Evolutionary conservation across 129 eudicot species (phyloP).

Genomic region (Artemisia tridentata): DNA sequence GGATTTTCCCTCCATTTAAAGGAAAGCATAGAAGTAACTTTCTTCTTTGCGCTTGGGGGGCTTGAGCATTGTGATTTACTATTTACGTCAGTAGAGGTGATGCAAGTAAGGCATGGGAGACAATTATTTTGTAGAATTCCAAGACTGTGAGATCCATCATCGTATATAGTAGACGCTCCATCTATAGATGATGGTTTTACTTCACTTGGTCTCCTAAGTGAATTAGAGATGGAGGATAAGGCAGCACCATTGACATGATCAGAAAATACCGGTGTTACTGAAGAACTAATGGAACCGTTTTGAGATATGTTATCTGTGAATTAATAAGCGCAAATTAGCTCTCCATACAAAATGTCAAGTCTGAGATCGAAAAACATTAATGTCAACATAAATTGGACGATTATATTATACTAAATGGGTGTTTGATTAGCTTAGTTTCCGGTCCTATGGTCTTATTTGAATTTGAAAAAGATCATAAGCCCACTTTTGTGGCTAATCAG

Average conservation of each 20-base stretch:
- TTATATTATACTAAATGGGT: too few relatives aligned
- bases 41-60: slow-evolving; percentile 62
- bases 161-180: slow-evolving; percentile 26
- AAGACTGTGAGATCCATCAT: slow-evolving; percentile 47
- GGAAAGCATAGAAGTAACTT: slow-evolving; percentile 53
- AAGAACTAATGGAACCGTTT: slow-evolving; percentile 57
- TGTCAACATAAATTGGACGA: too few relatives aligned
- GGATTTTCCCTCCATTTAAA: slow-evolving; percentile 78
- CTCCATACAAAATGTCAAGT: neutral
- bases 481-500: too few relatives aligned
- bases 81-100: slow-evolving; percentile 49
- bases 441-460: too few relatives aligned
- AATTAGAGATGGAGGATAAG: slow-evolving; percentile 30
- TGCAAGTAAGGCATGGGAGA: slow-evolving; percentile 77
- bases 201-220: slow-evolving; percentile 31
- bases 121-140: slow-evolving; percentile 57
- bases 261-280: slow-evolving; percentile 67
- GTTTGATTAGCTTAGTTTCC: too few relatives aligned
- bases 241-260: slow-evolving; percentile 30
- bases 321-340: neutral
- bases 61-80: slow-evolving; percentile 52
- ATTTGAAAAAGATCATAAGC: too few relatives aligned
- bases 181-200: slow-evolving; percentile 31
- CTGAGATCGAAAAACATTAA: too few relatives aligned
- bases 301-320: slow-evolving; percentile 49